Base-by-base conservation (phyloP, 1,284 basidiomycete species). In the Boletellus deceptivus region DNA sequence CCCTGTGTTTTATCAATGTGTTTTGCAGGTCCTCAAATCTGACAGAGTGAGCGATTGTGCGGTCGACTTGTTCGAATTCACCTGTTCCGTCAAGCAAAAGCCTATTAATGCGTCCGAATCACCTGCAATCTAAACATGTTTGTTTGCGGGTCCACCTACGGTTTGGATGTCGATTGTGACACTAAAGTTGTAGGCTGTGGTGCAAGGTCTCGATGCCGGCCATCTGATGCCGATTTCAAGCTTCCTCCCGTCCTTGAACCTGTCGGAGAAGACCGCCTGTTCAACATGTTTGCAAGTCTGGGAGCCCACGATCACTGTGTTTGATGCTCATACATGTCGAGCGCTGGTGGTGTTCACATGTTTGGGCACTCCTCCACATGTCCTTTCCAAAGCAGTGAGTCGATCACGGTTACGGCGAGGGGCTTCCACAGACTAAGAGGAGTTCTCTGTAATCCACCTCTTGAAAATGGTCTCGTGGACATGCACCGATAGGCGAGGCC, bases 261-360 rank as follows among this genome's bases (percentile, higher is more conserved):
- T 9, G 31, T 33, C 29, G 7, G 7, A 49, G 31, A 41, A 18
- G 16, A n/a, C 25, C 5, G 25, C 9, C 10, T n/a, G 7, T 41
- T 27, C 25, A 29, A n/a, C 40, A 25, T 25, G 40, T 41, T 25
- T 10, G 40, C 25, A 25, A 9, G 25, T 57, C 29, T 57, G 50
- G 37, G 46, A 58, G 56, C 13, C 38, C 17, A 41, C 34, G 39
- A 58, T 54, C 16, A 43, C 58, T 48, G 8, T 56, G 43, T 41
- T 47, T 58, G 56, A 55, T 43, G 6, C 17, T 27, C 16, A 46
- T 36, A 9, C 25, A 25, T 25, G 25, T 25, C 25, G 25, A 25
- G 25, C 25, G 17, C 17, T 13, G 17, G 25, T 25, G 7, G 25
- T 25, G 8, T 8, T 9, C 25, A 25, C 9, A 20, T 6, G 3